These are phyloP conservation scores for Tympanopsis confertula DNA, from an alignment of 2,329 filamentous ascomycete genomes.

Conservation along the genomic window DNA sequence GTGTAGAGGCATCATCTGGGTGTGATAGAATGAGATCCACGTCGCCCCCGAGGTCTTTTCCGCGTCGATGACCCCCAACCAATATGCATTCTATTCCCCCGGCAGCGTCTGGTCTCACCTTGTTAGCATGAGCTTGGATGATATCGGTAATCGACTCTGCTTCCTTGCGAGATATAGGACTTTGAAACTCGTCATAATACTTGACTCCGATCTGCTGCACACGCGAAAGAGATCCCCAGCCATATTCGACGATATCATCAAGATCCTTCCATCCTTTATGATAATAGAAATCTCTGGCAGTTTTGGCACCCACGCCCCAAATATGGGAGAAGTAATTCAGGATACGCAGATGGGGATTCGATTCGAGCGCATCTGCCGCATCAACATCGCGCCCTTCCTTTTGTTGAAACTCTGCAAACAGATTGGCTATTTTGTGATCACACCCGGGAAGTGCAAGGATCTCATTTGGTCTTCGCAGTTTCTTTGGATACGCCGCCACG, in stretches of 20 bases:
- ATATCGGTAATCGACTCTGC: constrained; percentile 56
- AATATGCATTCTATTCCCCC: constrained; percentile 45
- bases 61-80: constrained; percentile 57
- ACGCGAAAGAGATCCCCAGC: constrained; percentile 63
- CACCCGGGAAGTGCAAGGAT: constrained; percentile 60
- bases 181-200: constrained; percentile 75
- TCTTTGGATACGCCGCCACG: constrained; percentile 68
- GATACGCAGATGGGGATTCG: constrained; percentile 50
- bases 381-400: constrained; percentile 42
- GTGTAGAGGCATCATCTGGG: constrained; percentile 29
- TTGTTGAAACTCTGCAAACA: constrained; percentile 63
- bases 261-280: constrained; percentile 69
- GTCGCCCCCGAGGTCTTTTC: constrained; percentile 49
- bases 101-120: constrained; percentile 28
- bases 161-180: constrained; percentile 61
- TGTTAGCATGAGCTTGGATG: constrained; percentile 56
- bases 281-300: constrained; percentile 69
- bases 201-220: constrained; percentile 91
- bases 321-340: constrained; percentile 69
- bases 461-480: constrained; percentile 19
- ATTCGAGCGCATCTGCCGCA: constrained; percentile 52
- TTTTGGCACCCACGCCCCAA: constrained; percentile 81
- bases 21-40: constrained; percentile 56
- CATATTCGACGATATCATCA: constrained; percentile 74
- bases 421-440: constrained; percentile 63